phyloP scores from a whole-genome alignment of 129 eudicot species.

The Lactuca saligna region DNA sequence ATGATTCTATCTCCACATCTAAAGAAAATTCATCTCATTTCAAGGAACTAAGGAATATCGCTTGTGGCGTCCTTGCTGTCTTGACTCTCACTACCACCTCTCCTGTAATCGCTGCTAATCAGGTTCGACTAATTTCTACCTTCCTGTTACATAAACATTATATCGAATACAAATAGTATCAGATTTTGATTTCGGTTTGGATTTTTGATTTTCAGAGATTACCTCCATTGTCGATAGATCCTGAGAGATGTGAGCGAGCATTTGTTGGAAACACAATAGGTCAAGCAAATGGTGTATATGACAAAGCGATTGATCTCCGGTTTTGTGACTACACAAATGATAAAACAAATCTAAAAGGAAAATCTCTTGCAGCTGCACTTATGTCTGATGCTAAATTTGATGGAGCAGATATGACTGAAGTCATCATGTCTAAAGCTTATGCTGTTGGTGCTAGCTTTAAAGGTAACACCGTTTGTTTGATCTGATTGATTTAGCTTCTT shows the following conservation, averaged over 20 bases:
- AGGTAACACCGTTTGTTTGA: slow-evolving; percentile 41
- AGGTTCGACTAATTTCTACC: slow-evolving; percentile 36
- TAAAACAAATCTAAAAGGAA: slow-evolving; percentile 84
- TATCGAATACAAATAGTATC: not conserved
- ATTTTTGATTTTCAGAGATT: slow-evolving; percentile 59
- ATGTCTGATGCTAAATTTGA: slow-evolving; percentile 96
- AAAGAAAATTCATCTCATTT: slow-evolving; percentile 42
- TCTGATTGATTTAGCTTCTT: not conserved
- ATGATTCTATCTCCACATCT: slow-evolving; percentile 34
- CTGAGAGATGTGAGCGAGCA: slow-evolving; percentile 79
- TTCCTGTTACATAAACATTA: not conserved
- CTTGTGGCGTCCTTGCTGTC: slow-evolving; percentile 87
- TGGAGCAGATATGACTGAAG: slow-evolving; percentile 98
- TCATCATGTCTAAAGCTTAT: slow-evolving; percentile 98
- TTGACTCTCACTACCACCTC: slow-evolving; percentile 79
- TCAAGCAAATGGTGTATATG: slow-evolving; percentile 97
- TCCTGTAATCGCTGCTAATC: slow-evolving; percentile 88
- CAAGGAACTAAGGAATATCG: slow-evolving; percentile 62
- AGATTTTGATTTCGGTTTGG: slow-evolving; percentile 3
- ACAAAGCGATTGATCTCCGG: slow-evolving; percentile 89
- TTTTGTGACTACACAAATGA: slow-evolving; percentile 95
- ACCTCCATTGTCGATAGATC: slow-evolving; percentile 94
- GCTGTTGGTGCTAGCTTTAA: slow-evolving; percentile 96
- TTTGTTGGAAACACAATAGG: slow-evolving; percentile 97
- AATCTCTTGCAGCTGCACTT: slow-evolving; percentile 94